Evolutionary conservation across 352 stramenopile genomes (phyloP), one percentile per base, ranked within the genome.

Genomic region (Globisporangium recalcitrans): DNA sequence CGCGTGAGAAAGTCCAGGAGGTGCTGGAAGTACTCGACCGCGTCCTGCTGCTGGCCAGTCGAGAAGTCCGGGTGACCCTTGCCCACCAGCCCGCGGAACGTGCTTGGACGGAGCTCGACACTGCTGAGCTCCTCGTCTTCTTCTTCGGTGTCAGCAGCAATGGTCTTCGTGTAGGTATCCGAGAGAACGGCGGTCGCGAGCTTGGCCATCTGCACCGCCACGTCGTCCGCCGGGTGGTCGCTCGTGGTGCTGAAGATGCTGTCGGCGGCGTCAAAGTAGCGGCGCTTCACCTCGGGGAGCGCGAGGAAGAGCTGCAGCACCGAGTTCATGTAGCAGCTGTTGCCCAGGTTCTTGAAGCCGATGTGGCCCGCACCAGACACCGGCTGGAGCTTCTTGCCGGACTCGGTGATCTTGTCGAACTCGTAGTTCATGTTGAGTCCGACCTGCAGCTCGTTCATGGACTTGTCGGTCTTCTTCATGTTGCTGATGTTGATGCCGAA

Each of bases 321-420:
- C 49, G 88, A 98, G 71, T 99, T 99, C 80, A 99, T 95, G 81
- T 99, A 99, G 82, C 98, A 99, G 32, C 91, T 98, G 75, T 99
- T 99, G 5, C 98, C 98, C n/a, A 99, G 68, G 78, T 99, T 99
- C 73, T 96, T 95, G 42, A 99, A 93, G 3, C 98, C 98, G 49
- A 98, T 92, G 48, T 91, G 87, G 13, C 93, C 95, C 5, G 94
- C 80, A 26, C 97, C 97, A 1, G 85, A 87, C 6, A 99, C 80
- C 0, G 93, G 80, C 21, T 90, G 70, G 1, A 99, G 85, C 60
- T 97, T 88, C 58, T 95, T 91, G 10, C 97, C 97, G 16, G 87
- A 88, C 74, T 99, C 97, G n/a, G 96, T 98, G 59, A 99, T 99
- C 3, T 90, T 90, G 67, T 98, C 93, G 77, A 99, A 99, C 68